Evolutionary conservation across 2,329 filamentous ascomycete genomes (phyloP).

Genomic region (Exophiala calicioides): DNA sequence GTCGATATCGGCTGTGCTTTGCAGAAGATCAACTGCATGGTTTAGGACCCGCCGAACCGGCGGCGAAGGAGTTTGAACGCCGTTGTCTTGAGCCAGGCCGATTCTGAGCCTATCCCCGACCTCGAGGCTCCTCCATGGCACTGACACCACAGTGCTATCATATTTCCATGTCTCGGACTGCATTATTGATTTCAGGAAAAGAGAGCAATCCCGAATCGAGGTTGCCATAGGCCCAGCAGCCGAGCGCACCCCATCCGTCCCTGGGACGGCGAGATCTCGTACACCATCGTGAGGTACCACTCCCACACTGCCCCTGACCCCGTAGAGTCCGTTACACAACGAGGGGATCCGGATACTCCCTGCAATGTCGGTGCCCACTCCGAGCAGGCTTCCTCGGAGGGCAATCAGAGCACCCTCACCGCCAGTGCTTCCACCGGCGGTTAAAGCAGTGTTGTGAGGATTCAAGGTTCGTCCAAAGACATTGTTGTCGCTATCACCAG

Average conservation of each 20-base stretch:
- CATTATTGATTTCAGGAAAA: conserved; percentile 37
- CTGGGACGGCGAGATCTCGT: conserved; percentile 49
- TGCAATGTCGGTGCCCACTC: conserved; percentile 62
- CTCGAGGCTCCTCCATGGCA: conserved; percentile 47
- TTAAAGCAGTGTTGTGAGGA: conserved; percentile 60
- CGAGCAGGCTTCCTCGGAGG: conserved; percentile 59
- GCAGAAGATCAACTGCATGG: conserved; percentile 39
- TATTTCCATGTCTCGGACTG: conserved; percentile 46
- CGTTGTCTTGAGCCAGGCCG: conserved; percentile 43
- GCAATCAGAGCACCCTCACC: conserved; percentile 63
- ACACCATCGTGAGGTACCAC: conserved; percentile 56
- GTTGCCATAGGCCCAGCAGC: conserved; percentile 45
- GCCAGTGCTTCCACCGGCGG: conserved; percentile 65
- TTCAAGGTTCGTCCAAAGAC: conserved; percentile 61
- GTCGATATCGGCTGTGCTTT: conserved; percentile 48
- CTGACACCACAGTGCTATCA: conserved; percentile 51
- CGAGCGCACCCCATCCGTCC: conserved; percentile 52
- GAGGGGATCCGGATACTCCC: too few relatives aligned
- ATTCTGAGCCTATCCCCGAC: conserved; percentile 36
- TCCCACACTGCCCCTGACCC: conserved; percentile 50
- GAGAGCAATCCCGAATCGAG: conserved; percentile 13
- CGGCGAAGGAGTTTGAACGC: conserved; percentile 39
- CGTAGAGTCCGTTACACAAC: conserved; percentile 54
- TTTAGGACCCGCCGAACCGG: conserved; percentile 42
- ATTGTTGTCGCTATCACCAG: conserved; percentile 57